Percentiles rank a stretch among this genome's conserved stretches.
These are phyloP conservation scores for Arabis alpina DNA, from an alignment of 345 rosid species.

Conservation along the genomic window DNA sequence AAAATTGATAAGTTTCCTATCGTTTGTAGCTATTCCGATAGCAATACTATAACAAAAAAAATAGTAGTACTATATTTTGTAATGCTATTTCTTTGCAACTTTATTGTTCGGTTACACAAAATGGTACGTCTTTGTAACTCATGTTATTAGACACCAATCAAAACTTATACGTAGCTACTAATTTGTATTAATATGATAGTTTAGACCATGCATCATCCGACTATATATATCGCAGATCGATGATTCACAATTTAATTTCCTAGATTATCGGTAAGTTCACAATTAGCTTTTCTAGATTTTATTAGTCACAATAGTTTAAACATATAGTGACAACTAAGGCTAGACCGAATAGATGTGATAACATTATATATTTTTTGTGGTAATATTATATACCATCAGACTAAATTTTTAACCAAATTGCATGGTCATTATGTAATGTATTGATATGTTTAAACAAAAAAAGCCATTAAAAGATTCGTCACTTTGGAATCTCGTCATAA, in stretches of 20 bases:
- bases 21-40: no score
- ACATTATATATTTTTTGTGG: background rate
- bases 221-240: background rate
- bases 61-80: no score
- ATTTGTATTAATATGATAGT: no score
- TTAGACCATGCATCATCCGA: conserved; percentile 1
- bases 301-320: background rate
- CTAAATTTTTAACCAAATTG: background rate
- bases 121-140: no score
- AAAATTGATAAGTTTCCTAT: no score
- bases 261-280: no score
- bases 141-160: no score
- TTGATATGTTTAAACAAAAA: background rate
- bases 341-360: background rate
- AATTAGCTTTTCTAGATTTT: no score
- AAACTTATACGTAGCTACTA: no score
- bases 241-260: background rate
- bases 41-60: no score
- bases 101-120: no score
- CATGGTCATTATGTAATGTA: background rate
- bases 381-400: background rate
- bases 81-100: no score
- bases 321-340: background rate
- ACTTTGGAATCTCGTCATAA: conserved; percentile 36
- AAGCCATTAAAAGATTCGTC: conserved; percentile 17